A percentile compares a stretch with the other conserved stretches of the same genome.
phyloP scores from a whole-genome alignment of 805 yeast genomes.

The Metschnikowia borealis region DNA sequence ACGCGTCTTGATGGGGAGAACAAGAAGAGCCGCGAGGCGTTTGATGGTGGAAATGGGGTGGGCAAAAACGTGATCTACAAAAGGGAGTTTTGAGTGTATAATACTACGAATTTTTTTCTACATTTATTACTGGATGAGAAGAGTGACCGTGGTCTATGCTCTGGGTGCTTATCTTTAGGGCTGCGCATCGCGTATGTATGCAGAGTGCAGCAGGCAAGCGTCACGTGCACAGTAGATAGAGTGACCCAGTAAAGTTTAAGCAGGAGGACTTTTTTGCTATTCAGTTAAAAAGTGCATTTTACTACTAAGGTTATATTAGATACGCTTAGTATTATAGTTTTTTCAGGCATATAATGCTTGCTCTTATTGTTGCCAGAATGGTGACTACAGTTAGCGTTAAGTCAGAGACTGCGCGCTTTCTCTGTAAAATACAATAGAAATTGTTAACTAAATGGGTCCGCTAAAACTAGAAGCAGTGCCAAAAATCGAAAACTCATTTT shows the following conservation, averaged over 20 bases:
- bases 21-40: not conserved
- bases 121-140: too few relatives aligned
- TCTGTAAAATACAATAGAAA: not conserved
- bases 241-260: too few relatives aligned
- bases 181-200: slow-evolving; percentile 3
- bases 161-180: not conserved
- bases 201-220: not conserved
- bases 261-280: not conserved
- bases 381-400: not conserved
- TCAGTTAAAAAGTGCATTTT: too few relatives aligned
- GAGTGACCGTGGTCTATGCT: too few relatives aligned
- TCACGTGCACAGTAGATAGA: not conserved
- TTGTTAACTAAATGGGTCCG: not conserved
- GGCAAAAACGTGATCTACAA: too few relatives aligned
- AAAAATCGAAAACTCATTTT: not conserved
- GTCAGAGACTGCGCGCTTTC: not conserved
- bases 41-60: too few relatives aligned
- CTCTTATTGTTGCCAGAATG: too few relatives aligned
- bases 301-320: too few relatives aligned
- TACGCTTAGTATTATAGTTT: too few relatives aligned
- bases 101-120: too few relatives aligned
- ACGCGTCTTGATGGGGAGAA: not conserved
- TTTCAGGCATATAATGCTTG: too few relatives aligned
- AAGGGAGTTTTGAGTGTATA: too few relatives aligned
- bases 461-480: not conserved